phyloP scores from a whole-genome alignment of 2,329 filamentous ascomycete genomes.

The Conoideocrella luteorostrata region DNA sequence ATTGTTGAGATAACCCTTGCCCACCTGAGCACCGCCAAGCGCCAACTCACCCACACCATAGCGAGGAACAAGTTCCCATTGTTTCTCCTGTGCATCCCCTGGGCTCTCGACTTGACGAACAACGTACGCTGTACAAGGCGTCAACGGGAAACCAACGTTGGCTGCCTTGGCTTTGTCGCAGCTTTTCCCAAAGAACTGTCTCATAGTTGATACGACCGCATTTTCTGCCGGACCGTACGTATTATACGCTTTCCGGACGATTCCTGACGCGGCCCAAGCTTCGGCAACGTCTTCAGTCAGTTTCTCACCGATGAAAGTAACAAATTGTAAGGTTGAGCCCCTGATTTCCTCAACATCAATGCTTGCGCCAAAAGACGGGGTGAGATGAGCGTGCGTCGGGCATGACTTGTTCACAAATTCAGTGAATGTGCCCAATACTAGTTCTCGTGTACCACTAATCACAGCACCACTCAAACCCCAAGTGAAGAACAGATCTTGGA shows the following conservation, averaged over 20 bases:
- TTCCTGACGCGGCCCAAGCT: conserved; percentile 43
- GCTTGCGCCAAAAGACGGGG: conserved; percentile 53
- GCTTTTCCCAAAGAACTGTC: conserved; percentile 16
- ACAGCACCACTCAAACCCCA: conserved; percentile 55
- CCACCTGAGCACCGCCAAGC: conserved; percentile 49
- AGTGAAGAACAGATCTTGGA: conserved; percentile 60
- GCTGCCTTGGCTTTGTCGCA: conserved; percentile 14
- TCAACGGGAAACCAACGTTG: conserved; percentile 20
- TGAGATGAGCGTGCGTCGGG: conserved; percentile 55
- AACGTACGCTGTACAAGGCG: conserved; percentile 14
- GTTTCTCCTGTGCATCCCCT: not conserved
- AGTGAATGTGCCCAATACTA: conserved; percentile 49
- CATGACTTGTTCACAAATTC: conserved; percentile 39
- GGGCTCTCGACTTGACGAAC: conserved; percentile 9
- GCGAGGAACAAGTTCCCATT: conserved; percentile 36
- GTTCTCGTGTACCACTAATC: conserved; percentile 50
- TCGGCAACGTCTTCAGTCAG: conserved; percentile 50
- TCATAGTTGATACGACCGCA: conserved; percentile 21
- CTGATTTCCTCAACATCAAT: conserved; percentile 34
- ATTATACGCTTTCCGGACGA: conserved; percentile 17
- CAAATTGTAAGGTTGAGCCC: conserved; percentile 40
- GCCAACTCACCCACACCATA: conserved; percentile 56
- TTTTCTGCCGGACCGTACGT: conserved; percentile 22
- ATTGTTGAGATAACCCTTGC: conserved; percentile 13
- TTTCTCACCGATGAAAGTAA: conserved; percentile 57